phyloP scores from a whole-genome alignment of 75 land plant genomes.

The Selaginella tamariscina region DNA sequence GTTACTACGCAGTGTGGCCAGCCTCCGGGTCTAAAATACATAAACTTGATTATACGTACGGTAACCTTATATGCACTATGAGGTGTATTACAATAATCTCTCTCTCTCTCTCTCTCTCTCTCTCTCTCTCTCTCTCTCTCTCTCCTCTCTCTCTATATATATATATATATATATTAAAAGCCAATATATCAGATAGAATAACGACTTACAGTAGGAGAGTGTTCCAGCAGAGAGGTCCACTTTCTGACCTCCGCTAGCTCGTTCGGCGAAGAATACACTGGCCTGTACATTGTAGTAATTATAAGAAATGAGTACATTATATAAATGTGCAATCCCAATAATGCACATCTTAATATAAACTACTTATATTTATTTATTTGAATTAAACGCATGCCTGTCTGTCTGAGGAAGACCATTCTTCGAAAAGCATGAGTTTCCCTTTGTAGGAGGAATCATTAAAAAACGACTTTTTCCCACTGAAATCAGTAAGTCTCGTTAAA shows the following conservation, averaged over 20 bases:
- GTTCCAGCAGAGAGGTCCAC: slow-evolving; percentile 26
- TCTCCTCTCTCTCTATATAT: too few relatives aligned
- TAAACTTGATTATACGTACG: not conserved
- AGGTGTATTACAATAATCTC: not conserved
- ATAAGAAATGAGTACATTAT: too few relatives aligned
- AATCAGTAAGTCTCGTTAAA: not conserved
- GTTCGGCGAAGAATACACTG: slow-evolving; percentile 28
- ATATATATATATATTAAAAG: not conserved
- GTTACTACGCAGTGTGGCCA: slow-evolving; percentile 35
- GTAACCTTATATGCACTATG: not conserved
- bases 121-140: slow-evolving; percentile 14
- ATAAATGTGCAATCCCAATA: too few relatives aligned
- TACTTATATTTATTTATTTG: not conserved
- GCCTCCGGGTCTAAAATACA: slow-evolving; percentile 27
- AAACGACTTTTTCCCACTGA: slow-evolving; percentile 26
- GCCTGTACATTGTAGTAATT: slow-evolving; percentile 25
- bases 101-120: too few relatives aligned
- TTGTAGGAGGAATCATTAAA: slow-evolving; percentile 31
- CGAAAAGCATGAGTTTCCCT: slow-evolving; percentile 27
- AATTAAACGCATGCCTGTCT: slow-evolving; percentile 20
- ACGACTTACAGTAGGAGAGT: slow-evolving; percentile 27
- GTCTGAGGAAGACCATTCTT: slow-evolving; percentile 34
- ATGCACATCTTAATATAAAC: not conserved
- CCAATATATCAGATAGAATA: not conserved
- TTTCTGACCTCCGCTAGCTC: slow-evolving; percentile 26